phyloP scores from a whole-genome alignment of 23 red algal species.

The Gracilaria caudata region DNA sequence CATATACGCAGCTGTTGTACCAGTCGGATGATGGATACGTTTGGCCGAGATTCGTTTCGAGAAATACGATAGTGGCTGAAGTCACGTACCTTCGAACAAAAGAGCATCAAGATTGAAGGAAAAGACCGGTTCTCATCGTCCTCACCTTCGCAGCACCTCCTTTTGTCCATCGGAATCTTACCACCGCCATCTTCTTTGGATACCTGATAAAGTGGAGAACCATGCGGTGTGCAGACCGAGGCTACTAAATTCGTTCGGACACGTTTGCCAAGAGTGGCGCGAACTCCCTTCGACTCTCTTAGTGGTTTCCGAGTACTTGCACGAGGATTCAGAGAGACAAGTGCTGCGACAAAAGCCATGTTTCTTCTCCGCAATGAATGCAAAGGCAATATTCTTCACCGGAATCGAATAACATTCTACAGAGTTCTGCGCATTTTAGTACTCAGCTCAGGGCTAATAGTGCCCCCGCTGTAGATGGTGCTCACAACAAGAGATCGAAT shows the following conservation, averaged over 20 bases:
- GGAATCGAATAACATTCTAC: no score
- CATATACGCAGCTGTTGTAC: slow-evolving; percentile 31
- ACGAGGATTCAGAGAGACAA: not conserved
- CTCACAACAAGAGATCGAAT: no score
- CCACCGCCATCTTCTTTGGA: slow-evolving; percentile 11
- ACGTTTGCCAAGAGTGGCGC: not conserved
- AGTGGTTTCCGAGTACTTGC: not conserved
- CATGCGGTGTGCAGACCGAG: not conserved
- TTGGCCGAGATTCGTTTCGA: not conserved
- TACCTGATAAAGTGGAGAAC: not conserved
- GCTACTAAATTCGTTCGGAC: not conserved
- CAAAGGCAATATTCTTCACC: no score
- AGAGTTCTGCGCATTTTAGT: no score
- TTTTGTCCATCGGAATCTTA: not conserved
- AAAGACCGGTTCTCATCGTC: not conserved
- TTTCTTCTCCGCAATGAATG: not conserved
- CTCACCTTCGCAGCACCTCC: not conserved
- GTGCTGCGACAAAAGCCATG: not conserved
- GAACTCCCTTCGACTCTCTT: not conserved
- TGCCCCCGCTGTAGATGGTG: no score
- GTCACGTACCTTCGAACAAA: not conserved
- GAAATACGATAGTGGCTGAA: not conserved
- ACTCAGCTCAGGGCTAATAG: no score
- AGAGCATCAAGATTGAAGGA: not conserved
- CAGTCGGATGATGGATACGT: not conserved